These are phyloP conservation scores for Cornus florida DNA, from an alignment of 148 eudicot genomes.

Conservation along the genomic window DNA sequence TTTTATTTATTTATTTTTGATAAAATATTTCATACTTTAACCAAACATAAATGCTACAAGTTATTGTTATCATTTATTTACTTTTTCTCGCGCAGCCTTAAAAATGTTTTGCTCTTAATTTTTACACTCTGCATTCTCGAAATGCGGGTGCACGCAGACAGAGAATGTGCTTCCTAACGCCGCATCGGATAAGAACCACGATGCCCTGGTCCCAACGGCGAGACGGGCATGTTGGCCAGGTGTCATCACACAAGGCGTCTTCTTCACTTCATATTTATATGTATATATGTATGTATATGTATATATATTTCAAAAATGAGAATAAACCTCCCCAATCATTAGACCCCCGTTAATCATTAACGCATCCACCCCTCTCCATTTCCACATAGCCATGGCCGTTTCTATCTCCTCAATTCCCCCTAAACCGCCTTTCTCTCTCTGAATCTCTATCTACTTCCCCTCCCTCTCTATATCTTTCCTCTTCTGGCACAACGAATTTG, in stretches of 20 bases:
- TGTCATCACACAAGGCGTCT: background rate
- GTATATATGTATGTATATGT: no score
- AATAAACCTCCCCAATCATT: background rate
- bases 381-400: conserved; percentile 14
- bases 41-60: no score
- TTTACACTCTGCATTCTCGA: no score
- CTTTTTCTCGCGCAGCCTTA: no score
- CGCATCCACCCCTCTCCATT: background rate
- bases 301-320: background rate
- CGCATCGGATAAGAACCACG: background rate
- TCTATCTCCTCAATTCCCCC: conserved; percentile 20
- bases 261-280: background rate
- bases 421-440: conserved; percentile 21
- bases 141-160: no score
- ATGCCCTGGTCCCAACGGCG: background rate
- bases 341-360: background rate
- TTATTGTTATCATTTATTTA: no score
- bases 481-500: background rate
- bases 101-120: no score
- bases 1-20: no score
- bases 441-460: background rate
- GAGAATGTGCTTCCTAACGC: no score
- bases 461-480: background rate
- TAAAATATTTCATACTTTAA: no score
- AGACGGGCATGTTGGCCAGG: background rate